phyloP scores from a whole-genome alignment of 371 early-diverging fungal species.

The Umbelopsis sp. region DNA sequence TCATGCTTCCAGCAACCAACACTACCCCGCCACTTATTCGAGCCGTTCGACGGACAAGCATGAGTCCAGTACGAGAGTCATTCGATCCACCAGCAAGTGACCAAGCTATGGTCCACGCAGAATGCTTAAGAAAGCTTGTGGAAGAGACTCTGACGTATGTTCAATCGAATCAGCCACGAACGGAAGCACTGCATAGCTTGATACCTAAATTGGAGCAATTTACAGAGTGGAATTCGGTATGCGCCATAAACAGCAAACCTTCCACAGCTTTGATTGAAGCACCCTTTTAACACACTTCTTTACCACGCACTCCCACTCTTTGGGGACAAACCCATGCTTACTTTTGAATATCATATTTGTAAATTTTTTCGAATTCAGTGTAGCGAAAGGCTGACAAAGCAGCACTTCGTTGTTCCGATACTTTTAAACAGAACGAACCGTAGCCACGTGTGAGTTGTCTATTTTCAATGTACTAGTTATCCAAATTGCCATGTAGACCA shows the following conservation, averaged over 20 bases:
- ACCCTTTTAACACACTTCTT: too few species aligned
- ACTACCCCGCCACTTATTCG: not conserved
- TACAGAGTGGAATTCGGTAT: not conserved
- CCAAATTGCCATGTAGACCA: too few species aligned
- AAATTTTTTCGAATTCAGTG: not conserved
- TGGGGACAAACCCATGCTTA: not conserved
- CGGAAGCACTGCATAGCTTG: not conserved
- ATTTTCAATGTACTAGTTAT: not conserved
- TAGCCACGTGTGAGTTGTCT: not conserved
- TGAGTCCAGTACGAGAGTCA: not conserved
- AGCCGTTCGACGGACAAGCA: not conserved
- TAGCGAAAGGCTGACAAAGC: not conserved
- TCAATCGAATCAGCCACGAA: not conserved
- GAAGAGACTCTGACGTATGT: constrained; percentile 1
- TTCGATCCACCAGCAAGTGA: not conserved
- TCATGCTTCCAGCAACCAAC: not conserved
- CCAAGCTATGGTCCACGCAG: not conserved
- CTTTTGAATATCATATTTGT: not conserved
- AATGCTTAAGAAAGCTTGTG: not conserved
- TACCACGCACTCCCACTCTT: not conserved
- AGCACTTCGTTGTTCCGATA: not conserved
- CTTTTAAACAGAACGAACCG: not conserved
- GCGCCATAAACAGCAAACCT: too few species aligned
- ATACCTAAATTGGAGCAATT: constrained; percentile 10
- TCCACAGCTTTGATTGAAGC: too few species aligned